Evolutionary conservation across 495 filamentous ascomycete genomes (phyloP), one percentile per base, ranked within the genome.

Genomic region (Penicillium daleae): DNA sequence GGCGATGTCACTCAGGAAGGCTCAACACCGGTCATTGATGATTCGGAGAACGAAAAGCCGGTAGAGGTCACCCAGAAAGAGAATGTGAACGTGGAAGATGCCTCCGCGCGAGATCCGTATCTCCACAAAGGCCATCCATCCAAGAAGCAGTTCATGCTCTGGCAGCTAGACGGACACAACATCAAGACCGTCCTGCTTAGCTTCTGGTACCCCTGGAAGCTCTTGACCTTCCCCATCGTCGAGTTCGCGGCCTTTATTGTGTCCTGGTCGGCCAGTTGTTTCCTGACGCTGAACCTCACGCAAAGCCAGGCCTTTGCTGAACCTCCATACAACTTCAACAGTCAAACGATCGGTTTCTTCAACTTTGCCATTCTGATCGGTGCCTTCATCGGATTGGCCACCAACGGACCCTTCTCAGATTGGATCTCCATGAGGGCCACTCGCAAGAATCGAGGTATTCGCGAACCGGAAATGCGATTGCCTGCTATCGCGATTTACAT

Each of bases 391-490:
- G 87, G 86, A 12, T 69, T 88, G 13, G 71, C 74, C 12, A 86
- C 84, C n/a, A 85, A 85, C 17, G 87, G 87, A 0, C 84, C 85
- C 0, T 73, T 87, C 7, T 83, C 78, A 22, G 87, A 90, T 67
- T 84, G 79, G 69, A 74, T 90, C 21, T 83, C 84, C 13, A 87
- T 84, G 61, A 75, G 76, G 29, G 74, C 82, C 9, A 90, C 88
- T 6, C 74, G 71, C 24, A 74, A 76, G 54, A 90, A 91, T 66
- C 62, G 73, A 24, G 87, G 87, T 17, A 86, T 90, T 68, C 83
- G 87, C 51, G 88, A 91, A 72, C 86, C 87, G 0, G 88, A 91
- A 66, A 90, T 91, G 88, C 76, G 87, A 24, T 71, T 90, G 29
- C 83, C 82, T 4, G 80, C 86, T 0, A 83, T 89, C 76, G 78